Evolutionary conservation across 495 filamentous ascomycete genomes (phyloP), one percentile per base, ranked within the genome.

Genomic region (Neurospora africana): DNA sequence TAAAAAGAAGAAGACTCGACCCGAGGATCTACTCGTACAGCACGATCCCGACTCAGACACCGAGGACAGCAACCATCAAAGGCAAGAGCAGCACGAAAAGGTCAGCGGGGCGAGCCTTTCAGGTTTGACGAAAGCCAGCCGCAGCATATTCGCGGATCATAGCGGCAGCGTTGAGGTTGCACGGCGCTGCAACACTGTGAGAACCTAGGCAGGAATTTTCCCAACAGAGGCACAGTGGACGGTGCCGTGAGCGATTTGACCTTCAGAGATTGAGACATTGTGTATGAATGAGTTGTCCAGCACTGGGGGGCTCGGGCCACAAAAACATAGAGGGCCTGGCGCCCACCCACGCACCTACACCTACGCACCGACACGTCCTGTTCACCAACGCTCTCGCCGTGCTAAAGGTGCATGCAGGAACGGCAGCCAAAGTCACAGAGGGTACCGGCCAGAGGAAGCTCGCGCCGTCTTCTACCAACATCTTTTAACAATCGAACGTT

Each of bases 151-250:
- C 68, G 61, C 76, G 71, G 74, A 75, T 72, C 72, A 70, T 67
- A 75, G 27, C 53, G 53, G 78, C 76, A 76, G 76, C 76, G 76
- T 77, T 79, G 76, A 74, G 76, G 79, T 80, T 72, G 72, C 76
- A 80, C 79, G 74, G 74, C 75, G 76, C 76, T 78, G 76, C 79
- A 79, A 73, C 78, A 78, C 71, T 69, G 73, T 71, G 68, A 76
- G 72, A 74, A 76, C 74, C 73, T 69, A 73, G 39, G 73, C 74
- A 76, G 43, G 43, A 21, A 71, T 73, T 35, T 53, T 74, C 71
- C 33, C 40, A 69, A 70, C 23, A 44, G 61, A 69, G 47, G 69
- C 44, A 65, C 39, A 37, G 69, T 68, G 69, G 70, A 68, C 44
- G 69, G 38, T 73, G 47, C 71, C 70, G 19, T 69, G 69, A 69